A percentile compares a stretch with the other conserved stretches of the same genome.
These are phyloP conservation scores for Emmonsiellopsis sp. DNA, from an alignment of 2,329 filamentous ascomycete species.

Conservation along the genomic window DNA sequence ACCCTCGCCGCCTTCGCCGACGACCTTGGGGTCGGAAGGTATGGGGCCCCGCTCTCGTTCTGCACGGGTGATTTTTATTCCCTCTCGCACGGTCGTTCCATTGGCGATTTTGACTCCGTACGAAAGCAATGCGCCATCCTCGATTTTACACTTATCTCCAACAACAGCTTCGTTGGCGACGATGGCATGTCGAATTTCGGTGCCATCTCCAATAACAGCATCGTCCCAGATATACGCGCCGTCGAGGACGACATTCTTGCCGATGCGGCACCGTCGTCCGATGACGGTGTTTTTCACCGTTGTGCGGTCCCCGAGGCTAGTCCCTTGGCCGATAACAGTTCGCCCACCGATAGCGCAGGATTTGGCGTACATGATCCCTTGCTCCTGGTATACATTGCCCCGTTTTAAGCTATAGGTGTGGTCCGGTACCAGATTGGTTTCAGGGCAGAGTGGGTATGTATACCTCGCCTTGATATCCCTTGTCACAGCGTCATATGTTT, in stretches of 20 bases:
- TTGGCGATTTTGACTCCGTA: conserved; percentile 66
- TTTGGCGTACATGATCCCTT: conserved; percentile 62
- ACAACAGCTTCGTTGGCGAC: conserved; percentile 64
- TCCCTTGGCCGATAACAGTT: conserved; percentile 67
- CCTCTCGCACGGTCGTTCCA: conserved; percentile 36
- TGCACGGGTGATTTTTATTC: conserved; percentile 35
- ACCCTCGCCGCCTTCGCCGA: conserved; percentile 51
- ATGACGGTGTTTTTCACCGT: conserved; percentile 67
- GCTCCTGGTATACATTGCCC: conserved; percentile 67
- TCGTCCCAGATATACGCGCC: conserved; percentile 86
- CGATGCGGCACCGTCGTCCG: conserved; percentile 76
- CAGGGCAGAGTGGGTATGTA: conserved; percentile 81
- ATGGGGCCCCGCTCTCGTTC: conserved; percentile 36
- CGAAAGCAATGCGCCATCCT: conserved; percentile 67
- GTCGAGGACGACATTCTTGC: conserved; percentile 68
- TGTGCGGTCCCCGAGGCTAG: conserved; percentile 63
- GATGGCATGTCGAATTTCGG: conserved; percentile 61
- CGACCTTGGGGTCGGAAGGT: conserved; percentile 42
- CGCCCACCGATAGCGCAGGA: conserved; percentile 60
- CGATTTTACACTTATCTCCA: conserved; percentile 60
- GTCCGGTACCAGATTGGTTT: conserved; percentile 70
- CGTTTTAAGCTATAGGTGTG: conserved; percentile 66
- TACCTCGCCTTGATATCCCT: conserved; percentile 78
- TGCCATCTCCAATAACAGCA: conserved; percentile 64
- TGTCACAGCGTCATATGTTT: conserved; percentile 81